Evolutionary conservation across 192 early-diverging fungal species (phyloP).

Genomic region (Linnemannia exigua): DNA sequence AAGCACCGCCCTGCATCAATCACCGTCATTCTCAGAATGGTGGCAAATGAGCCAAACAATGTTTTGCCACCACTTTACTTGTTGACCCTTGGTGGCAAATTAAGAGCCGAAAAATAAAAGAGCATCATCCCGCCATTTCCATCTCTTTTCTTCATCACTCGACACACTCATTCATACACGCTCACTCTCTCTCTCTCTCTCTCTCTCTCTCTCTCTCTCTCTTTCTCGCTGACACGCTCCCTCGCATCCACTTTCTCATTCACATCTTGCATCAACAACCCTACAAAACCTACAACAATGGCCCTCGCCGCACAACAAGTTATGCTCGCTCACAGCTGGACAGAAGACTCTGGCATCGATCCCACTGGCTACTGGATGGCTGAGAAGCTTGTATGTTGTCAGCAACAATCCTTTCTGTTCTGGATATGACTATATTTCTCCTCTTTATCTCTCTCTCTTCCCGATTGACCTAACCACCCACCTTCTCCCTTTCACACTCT

Average conservation of each 20-base stretch:
- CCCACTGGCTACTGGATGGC: conserved; percentile 81
- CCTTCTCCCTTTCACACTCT: neutral
- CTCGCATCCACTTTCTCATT: neutral
- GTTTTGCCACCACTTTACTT: neutral
- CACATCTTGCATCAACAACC: neutral
- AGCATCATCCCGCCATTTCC: neutral
- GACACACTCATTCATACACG: neutral
- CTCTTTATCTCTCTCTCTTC: neutral
- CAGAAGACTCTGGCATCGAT: conserved; percentile 58
- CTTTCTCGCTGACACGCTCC: neutral
- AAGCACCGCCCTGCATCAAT: too few species aligned
- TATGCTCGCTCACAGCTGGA: conserved; percentile 60
- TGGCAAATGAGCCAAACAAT: conserved; percentile 2
- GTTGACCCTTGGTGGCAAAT: neutral
- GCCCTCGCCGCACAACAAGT: conserved; percentile 44
- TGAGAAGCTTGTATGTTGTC: conserved; percentile 69
- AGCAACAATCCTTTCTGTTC: neutral
- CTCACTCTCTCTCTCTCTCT: neutral
- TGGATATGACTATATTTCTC: neutral
- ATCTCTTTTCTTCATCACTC: neutral
- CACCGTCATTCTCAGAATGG: neutral
- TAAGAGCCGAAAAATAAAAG: neutral
- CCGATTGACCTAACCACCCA: neutral
- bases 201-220: neutral
- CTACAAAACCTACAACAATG: conserved; percentile 21